Base-by-base conservation (phyloP, 495 filamentous ascomycete species). In the Talaromyces trachyspermus region DNA sequence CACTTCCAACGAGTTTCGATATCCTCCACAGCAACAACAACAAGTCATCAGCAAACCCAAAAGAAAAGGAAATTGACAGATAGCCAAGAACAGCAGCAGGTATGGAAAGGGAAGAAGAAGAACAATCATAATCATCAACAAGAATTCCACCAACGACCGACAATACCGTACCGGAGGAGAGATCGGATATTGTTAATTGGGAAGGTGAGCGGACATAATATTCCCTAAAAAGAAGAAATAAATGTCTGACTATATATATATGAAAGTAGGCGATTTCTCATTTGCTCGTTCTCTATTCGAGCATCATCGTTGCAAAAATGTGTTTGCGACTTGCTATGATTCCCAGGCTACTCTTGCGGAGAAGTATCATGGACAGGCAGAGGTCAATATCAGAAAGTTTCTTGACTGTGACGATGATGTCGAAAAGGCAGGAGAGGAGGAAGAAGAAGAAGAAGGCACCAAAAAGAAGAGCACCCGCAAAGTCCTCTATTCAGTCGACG, bases 111-210 rank as follows among this genome's bases (percentile, higher is more conserved):
- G 12, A 49, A 49, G 9, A 33, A 41, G 12, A n/a, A 15, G 1
- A n/a, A 11, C 4, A 36, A 32, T 18, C 37, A 17, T 25, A 36
- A 18, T 9, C 36, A 40, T 41, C 46, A 49, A 22, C 44, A 46
- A 22, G 44, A 46, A 46, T 19, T 46, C 2, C 63, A 78, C 54
- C 58, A 60, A 46, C 60, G 70, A 29, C 78, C 83, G 7, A 78
- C 73, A 30, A 80, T 94, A 50, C 90, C 89, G n/a, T 95, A 94
- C 66, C 61, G 70, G 17, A 73, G 75, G 18, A 61, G 68, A 42
- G 80, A 92, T 59, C 69, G 76, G 46, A 86, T 96, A 49, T 77
- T 98, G 20, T 75, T 96, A 2, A 63, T 98, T 54, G 92, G 91
- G 91, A 98, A 70, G 91, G 86, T 70, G 32, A 63, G 65, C 55